Evolutionary conservation across 331 rosid species (phyloP).

Genomic region (Spiraea crenata): DNA sequence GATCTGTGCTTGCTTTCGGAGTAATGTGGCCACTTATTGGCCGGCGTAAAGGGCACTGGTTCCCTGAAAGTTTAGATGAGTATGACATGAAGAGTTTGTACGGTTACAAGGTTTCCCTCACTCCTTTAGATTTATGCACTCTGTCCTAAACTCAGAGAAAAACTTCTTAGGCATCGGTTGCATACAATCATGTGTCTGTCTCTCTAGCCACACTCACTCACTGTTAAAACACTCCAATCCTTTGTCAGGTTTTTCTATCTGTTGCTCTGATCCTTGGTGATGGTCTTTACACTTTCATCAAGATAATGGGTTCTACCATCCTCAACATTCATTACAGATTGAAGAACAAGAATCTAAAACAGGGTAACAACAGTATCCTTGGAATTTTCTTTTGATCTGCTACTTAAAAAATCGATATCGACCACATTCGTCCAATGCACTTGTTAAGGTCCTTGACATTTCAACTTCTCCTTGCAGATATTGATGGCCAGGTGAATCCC

Average conservation of each 20-base stretch:
- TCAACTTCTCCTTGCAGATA: slow-evolving; percentile 30
- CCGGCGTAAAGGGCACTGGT: slow-evolving; percentile 66
- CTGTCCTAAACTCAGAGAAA: background rate
- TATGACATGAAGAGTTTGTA: slow-evolving; percentile 76
- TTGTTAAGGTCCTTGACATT: background rate
- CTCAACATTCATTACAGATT: slow-evolving; percentile 34
- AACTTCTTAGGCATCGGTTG: too few relatives aligned
- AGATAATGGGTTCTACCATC: slow-evolving; percentile 53
- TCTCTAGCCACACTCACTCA: background rate
- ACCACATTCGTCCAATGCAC: too few relatives aligned
- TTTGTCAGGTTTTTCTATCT: slow-evolving; percentile 60
- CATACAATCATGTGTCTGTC: background rate
- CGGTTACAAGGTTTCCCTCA: slow-evolving; percentile 64
- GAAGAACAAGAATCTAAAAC: slow-evolving; percentile 33
- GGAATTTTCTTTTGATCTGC: background rate
- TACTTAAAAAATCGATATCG: too few relatives aligned
- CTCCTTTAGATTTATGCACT: background rate
- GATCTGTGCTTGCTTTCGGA: slow-evolving; percentile 74
- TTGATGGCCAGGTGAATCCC: slow-evolving; percentile 32
- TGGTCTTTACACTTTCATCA: slow-evolving; percentile 74
- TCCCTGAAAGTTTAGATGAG: slow-evolving; percentile 57
- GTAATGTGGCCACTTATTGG: slow-evolving; percentile 78
- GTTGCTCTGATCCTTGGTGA: slow-evolving; percentile 83
- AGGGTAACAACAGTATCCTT: slow-evolving; percentile 25
- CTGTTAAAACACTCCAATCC: background rate